phyloP scores from a whole-genome alignment of 495 filamentous ascomycete genomes.

The Sphaerosporella brunnea region DNA sequence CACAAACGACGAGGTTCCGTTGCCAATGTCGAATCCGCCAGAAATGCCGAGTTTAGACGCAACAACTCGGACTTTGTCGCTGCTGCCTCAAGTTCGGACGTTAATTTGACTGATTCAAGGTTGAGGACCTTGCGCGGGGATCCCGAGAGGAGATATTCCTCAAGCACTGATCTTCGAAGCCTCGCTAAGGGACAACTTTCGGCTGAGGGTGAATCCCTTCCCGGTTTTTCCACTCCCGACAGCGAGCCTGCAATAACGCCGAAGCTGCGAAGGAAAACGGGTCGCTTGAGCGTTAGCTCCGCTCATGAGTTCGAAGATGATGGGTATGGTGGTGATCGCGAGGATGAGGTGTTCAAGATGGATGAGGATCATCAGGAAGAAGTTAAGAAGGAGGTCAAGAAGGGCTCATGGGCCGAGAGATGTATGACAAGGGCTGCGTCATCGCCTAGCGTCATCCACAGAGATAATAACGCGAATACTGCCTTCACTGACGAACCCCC shows the following conservation, averaged over 20 bases:
- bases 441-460: slow-evolving; percentile 9
- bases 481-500: slow-evolving; percentile 55
- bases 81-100: slow-evolving; percentile 6
- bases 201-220: neutral
- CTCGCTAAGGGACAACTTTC: slow-evolving; percentile 9
- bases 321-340: slow-evolving; percentile 61
- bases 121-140: slow-evolving; percentile 17
- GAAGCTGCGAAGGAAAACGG: neutral
- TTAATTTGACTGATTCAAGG: slow-evolving; percentile 14
- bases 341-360: slow-evolving; percentile 60
- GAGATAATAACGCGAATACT: too few species aligned
- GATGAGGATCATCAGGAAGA: slow-evolving; percentile 33
- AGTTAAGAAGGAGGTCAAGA: too few species aligned
- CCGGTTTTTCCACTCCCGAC: neutral
- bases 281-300: neutral
- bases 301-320: slow-evolving; percentile 36
- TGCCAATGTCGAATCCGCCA: neutral
- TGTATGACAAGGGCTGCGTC: slow-evolving; percentile 19
- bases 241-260: neutral
- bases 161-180: slow-evolving; percentile 17
- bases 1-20: slow-evolving; percentile 4
- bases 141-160: slow-evolving; percentile 16
- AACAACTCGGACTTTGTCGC: slow-evolving; percentile 19
- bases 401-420: slow-evolving; percentile 19
- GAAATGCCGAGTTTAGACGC: slow-evolving; percentile 7